Evolutionary conservation across 2,329 filamentous ascomycete genomes (phyloP).

Genomic region (Calcarisporium arbuscula): DNA sequence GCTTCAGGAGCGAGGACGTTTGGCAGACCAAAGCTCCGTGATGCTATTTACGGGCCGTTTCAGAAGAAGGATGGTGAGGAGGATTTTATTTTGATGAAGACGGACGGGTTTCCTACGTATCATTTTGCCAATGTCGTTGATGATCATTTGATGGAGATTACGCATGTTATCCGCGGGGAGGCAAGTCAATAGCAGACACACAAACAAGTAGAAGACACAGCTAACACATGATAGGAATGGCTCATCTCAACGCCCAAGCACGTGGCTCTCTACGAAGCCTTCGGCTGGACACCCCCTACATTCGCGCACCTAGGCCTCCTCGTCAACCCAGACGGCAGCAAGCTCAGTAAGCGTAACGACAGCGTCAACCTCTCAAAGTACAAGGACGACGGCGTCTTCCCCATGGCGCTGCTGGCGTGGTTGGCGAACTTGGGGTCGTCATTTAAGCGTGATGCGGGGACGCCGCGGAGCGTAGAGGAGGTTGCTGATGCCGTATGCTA

Average conservation of each 20-base stretch:
- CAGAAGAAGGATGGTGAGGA: conserved; percentile 53
- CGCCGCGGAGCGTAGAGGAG: conserved; percentile 50
- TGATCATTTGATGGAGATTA: conserved; percentile 91
- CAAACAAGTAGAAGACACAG: too few species aligned
- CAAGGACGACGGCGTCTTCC: conserved; percentile 37
- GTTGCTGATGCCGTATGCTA: conserved; percentile 59
- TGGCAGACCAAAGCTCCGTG: conserved; percentile 58
- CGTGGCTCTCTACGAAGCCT: conserved; percentile 65
- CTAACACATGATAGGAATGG: conserved; percentile 62
- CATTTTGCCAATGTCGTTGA: conserved; percentile 97
- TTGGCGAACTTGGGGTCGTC: conserved; percentile 59
- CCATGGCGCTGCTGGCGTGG: conserved; percentile 64
- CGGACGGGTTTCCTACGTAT: conserved; percentile 89
- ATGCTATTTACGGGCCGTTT: conserved; percentile 72
- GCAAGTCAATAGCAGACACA: conserved; percentile 38
- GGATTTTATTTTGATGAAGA: conserved; percentile 86
- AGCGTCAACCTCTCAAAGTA: conserved; percentile 46
- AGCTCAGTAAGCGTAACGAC: conserved; percentile 77
- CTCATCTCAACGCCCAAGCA: conserved; percentile 83
- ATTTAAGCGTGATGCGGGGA: conserved; percentile 18
- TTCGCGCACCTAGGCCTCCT: conserved; percentile 79
- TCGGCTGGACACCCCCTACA: conserved; percentile 65
- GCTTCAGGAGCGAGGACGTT: conserved; percentile 58
- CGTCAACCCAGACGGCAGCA: conserved; percentile 60
- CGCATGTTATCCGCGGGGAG: conserved; percentile 86